Evolutionary conservation across 331 rosid genomes (phyloP), one percentile per base, ranked within the genome.

Genomic region (Prunus yedoensis): DNA sequence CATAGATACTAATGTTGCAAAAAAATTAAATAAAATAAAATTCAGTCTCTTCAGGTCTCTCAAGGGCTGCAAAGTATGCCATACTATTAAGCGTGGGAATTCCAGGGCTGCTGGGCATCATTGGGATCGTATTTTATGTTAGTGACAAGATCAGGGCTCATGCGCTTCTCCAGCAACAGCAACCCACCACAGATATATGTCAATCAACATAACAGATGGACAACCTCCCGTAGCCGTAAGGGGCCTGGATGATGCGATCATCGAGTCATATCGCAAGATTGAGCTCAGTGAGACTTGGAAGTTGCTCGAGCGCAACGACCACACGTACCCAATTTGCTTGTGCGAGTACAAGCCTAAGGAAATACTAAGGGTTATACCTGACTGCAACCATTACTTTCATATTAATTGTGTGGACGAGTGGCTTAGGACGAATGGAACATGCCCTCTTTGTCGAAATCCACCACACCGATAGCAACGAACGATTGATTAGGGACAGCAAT

Each of bases 221-320:
- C 15, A 35, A 64, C 68, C 46, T 64, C 27, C 68, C 1, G 6
- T 20, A 16, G 11, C 25, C 23, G 21, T 23, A 53, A 78, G 38
- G 70, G 89, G 92, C 0, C 88, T 88, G 0, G 90, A 86, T 12
- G 79, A 83, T 30, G 67, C 12, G 4, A 83, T 85, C 4, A 88
- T 88, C 46, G 84, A 83, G 30, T 63, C 86, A 1, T 82, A 74
- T 71, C 89, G 88, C 0, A 82, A 78, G 79, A 82, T 75, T 4
- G 49, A 66, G 6, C 67, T 85, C 1, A 81, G 87, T 0, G 89
- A 82, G 28, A 85, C 79, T 25, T 72, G 85, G 14, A 75, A 81
- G 8, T 66, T 91, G 21, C 88, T 83, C 0, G 80, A 82, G 52
- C 78, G 81, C 41, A 80, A 66, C 5, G 67, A 82, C 68, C 62